Base-by-base conservation (phyloP, 352 stramenopile species). In the Pythium rishiriense region DNA sequence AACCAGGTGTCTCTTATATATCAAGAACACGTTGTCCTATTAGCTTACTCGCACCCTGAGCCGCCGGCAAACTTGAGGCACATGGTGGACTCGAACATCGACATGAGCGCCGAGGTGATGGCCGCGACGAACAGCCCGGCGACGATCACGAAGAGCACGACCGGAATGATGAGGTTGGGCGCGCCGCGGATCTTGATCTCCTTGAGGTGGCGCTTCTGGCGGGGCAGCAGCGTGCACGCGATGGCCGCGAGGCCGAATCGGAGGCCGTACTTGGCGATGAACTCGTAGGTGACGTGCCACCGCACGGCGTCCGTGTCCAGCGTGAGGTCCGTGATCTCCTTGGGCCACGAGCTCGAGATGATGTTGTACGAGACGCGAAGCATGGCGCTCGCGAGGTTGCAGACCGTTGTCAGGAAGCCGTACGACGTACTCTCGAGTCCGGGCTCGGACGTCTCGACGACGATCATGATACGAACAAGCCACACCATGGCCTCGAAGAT, bases 31-130 rank as follows among this genome's bases (percentile, higher is more conserved):
- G 5, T 42, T 3, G 35, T 17, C 14, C 12, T 12, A 17, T 7
- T 29, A n/a, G 1, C 12, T 39, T 33, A 35, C 59, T 43, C 42
- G 29, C 66, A 73, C 9, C 66, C 66, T 6, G 4, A 26, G 21
- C 66, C 66, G 29, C 66, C 66, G 14, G 66, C 66, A 56, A 73
- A 68, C 54, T 62, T 65, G 48, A 73, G 66, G 42, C 66, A 73
- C 39, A 60, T 59, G 1, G 66, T 73, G 28, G 58, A 68, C 35
- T 59, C 28, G 45, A 73, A 68, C 55, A 73, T 52, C n/a, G 59
- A 42, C 22, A 73, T 49, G 22, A 65, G 24, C 12, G 47, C n/a
- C 31, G 66, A 64, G 3, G 66, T 65, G 21, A 73, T 46, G 31
- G 60, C 59, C 7, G 55, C 60, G 8, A 66, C 46, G 48, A 73